Conservation (phyloP, 192 early-diverging fungal genomes). For the Coemansia sp. region DNA sequence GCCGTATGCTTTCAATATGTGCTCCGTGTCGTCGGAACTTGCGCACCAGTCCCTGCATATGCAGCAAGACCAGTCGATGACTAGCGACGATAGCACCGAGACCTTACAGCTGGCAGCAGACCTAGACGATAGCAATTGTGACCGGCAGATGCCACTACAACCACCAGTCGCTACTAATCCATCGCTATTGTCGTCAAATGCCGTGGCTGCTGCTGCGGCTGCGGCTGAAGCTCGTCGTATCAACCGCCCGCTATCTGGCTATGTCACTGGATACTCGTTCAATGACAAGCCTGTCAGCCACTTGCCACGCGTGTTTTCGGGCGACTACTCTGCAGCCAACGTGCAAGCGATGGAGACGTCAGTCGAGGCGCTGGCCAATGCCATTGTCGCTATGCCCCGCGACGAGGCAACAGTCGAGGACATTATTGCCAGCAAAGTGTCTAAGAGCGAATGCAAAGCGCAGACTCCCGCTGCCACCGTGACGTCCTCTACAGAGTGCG, state of each 20-base stretch:
- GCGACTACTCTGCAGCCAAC: slow-evolving; percentile 37
- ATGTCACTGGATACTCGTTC: slow-evolving; percentile 36
- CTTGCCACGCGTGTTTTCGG: slow-evolving; percentile 52
- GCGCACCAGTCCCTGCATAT: neutral
- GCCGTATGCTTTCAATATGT: slow-evolving; percentile 14
- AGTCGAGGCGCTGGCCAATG: slow-evolving; percentile 35
- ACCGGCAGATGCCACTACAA: neutral
- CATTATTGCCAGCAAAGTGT: slow-evolving; percentile 42
- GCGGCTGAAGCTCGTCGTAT: slow-evolving; percentile 6
- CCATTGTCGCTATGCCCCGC: slow-evolving; percentile 30
- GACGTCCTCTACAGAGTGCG: neutral
- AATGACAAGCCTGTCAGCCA: slow-evolving; percentile 37
- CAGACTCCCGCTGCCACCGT: neutral
- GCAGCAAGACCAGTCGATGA: neutral
- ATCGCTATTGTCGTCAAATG: neutral
- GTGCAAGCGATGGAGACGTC: slow-evolving; percentile 50
- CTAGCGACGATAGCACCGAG: neutral
- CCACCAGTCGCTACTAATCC: neutral
- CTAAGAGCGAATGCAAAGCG: slow-evolving; percentile 7
- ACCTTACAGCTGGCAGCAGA: slow-evolving; percentile 1
- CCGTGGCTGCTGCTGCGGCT: neutral
- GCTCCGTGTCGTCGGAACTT: neutral
- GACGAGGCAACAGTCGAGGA: slow-evolving; percentile 43
- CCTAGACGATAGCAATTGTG: neutral
- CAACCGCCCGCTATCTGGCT: slow-evolving; percentile 41